phyloP scores from a whole-genome alignment of 2,329 filamentous ascomycete genomes.

The Scedosporium dehoogii region DNA sequence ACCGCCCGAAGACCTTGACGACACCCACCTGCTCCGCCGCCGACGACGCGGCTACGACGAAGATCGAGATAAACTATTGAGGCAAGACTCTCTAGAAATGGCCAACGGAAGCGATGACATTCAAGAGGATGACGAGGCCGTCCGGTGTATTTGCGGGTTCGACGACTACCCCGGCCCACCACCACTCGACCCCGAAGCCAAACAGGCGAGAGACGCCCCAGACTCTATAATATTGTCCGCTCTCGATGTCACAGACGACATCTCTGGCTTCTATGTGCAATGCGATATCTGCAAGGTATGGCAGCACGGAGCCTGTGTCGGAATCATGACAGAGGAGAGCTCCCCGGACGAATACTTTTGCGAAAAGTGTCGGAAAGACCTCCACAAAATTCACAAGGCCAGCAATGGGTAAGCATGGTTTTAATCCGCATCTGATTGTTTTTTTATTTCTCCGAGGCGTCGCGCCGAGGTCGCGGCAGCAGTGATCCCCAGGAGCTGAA shows the following conservation, averaged over 20 bases:
- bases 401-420: constrained; percentile 66
- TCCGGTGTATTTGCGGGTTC: constrained; percentile 87
- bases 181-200: constrained; percentile 46
- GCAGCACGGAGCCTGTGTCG: constrained; percentile 97
- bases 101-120: constrained; percentile 58
- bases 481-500: background rate
- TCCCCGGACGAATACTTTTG: constrained; percentile 98
- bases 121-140: constrained; percentile 85
- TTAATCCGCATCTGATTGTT: constrained; percentile 9
- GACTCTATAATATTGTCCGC: constrained; percentile 47
- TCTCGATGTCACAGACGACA: constrained; percentile 65
- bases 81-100: constrained; percentile 38
- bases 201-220: constrained; percentile 45
- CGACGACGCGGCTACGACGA: constrained; percentile 67
- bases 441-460: background rate
- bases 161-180: constrained; percentile 89
- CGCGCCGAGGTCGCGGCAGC: background rate
- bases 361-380: constrained; percentile 84
- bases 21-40: constrained; percentile 62
- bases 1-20: constrained; percentile 56
- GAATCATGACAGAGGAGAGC: constrained; percentile 87
- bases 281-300: constrained; percentile 97
- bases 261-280: constrained; percentile 93
- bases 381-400: constrained; percentile 75
- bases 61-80: constrained; percentile 35